Evolutionary conservation across 306 rosid genomes (phyloP).

Genomic region (Cucumis sativus): Cucumber_9930_V3 NC_026655.2:23108001-23108500

Average conservation of each 20-base stretch:
- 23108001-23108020: constrained; percentile 78
- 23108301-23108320: background rate
- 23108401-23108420: background rate
- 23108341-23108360: background rate
- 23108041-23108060: constrained; percentile 99
- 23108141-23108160: background rate
- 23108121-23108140: background rate
- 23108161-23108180: background rate
- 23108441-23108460: background rate
- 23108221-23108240: background rate
- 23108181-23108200: background rate
- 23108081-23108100: constrained; percentile 83
- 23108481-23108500: too few species aligned
- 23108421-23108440: background rate
- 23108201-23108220: background rate
- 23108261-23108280: background rate
- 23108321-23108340: background rate
- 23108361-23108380: background rate
- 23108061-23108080: constrained; percentile 97
- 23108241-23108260: background rate
- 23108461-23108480: too few species aligned
- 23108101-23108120: background rate
- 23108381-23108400: background rate
- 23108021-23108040: constrained; percentile 86
- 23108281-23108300: background rate